Percentiles rank a stretch among this genome's conserved stretches.
Conservation (phyloP, 2,329 filamentous ascomycete genomes). For the Apiospora koreana region DNA sequence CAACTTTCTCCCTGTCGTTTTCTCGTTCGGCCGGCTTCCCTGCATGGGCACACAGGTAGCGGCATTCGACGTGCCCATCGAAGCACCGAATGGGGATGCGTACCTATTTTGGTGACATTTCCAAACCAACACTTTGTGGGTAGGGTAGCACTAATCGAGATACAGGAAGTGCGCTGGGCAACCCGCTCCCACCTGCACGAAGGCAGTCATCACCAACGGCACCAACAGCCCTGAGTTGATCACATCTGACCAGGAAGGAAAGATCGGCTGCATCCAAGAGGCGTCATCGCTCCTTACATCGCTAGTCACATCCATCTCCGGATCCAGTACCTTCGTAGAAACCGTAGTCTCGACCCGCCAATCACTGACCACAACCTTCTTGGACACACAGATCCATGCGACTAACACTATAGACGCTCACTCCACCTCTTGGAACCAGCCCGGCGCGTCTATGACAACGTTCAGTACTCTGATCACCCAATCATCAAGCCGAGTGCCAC, state of each 20-base stretch:
- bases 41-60: not conserved
- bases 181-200: not conserved
- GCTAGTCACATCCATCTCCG: not conserved
- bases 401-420: not conserved
- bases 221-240: not conserved
- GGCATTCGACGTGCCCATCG: not conserved
- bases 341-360: not conserved
- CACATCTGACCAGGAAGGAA: not conserved
- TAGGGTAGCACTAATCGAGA: not conserved
- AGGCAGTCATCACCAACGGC: not conserved
- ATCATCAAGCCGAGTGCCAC: not conserved
- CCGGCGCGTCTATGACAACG: not conserved
- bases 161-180: not conserved
- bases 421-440: not conserved
- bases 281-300: not conserved
- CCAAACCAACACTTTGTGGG: not conserved
- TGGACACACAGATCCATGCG: not conserved
- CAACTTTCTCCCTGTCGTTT: slow-evolving; percentile 1
- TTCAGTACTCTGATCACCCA: not conserved
- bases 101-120: not conserved
- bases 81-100: not conserved
- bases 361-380: not conserved
- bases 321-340: not conserved
- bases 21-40: slow-evolving; percentile 2
- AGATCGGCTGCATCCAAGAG: not conserved